Evolutionary conservation across 1,284 basidiomycete species (phyloP).

Genomic region (Trametes hirsuta): DNA sequence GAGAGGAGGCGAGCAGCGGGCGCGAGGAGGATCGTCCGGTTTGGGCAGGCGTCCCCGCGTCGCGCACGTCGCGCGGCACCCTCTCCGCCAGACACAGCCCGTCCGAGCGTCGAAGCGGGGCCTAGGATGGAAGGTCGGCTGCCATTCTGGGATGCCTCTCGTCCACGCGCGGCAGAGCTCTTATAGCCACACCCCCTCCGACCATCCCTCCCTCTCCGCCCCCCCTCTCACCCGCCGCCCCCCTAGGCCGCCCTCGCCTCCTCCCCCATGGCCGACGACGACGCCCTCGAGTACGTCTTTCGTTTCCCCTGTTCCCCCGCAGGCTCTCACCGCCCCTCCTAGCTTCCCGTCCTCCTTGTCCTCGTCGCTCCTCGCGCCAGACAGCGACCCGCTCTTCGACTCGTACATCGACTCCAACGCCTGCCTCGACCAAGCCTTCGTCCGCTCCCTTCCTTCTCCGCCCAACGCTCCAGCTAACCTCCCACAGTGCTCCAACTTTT

Average conservation of each 20-base stretch:
- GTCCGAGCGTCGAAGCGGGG: too few relatives aligned
- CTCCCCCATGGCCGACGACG: constrained; percentile 12
- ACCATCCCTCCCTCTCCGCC: constrained; percentile 3
- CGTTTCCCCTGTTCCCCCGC: not conserved
- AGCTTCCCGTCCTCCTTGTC: constrained; percentile 6
- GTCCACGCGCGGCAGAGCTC: not conserved
- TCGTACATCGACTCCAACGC: constrained; percentile 17
- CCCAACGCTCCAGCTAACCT: not conserved
- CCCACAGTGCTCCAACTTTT: constrained; percentile 61
- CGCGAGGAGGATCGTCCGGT: too few relatives aligned
- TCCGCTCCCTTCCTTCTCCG: not conserved
- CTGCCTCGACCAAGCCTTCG: constrained; percentile 20
- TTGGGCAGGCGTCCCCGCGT: too few relatives aligned
- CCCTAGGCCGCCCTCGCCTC: constrained; percentile 4
- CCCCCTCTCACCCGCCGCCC: not conserved
- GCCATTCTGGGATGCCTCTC: too few relatives aligned
- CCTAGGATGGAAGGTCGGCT: too few relatives aligned
- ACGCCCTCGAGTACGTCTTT: constrained; percentile 7
- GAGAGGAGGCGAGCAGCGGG: too few relatives aligned
- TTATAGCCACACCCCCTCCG: not conserved
- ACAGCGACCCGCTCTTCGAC: constrained; percentile 16
- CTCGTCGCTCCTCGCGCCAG: not conserved
- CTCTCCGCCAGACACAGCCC: too few relatives aligned
- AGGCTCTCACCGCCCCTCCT: not conserved
- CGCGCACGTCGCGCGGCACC: too few relatives aligned